These are phyloP conservation scores for Mycosarcoma maydis DNA, from an alignment of 1,284 basidiomycete genomes.

Conservation along the genomic window DNA sequence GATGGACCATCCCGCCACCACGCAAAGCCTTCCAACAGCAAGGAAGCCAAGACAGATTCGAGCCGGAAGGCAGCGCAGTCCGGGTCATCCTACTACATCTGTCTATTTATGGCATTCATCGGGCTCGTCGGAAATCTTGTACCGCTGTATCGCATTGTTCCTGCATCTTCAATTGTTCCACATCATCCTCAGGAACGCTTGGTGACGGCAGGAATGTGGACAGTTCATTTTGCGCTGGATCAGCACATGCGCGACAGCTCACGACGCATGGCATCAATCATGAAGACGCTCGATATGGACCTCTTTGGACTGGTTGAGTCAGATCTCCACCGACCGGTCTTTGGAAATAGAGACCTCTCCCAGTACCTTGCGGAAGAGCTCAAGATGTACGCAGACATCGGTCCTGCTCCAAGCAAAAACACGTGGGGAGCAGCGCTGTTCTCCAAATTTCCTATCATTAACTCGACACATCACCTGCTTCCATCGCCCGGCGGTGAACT, in stretches of 20 bases:
- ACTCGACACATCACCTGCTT: slow-evolving; percentile 86
- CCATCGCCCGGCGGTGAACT: slow-evolving; percentile 84
- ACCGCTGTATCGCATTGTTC: slow-evolving; percentile 70
- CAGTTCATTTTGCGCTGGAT: slow-evolving; percentile 68
- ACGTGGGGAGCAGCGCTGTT: slow-evolving; percentile 75
- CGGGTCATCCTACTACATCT: slow-evolving; percentile 39
- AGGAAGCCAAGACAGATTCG: slow-evolving; percentile 8
- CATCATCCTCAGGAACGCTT: slow-evolving; percentile 76
- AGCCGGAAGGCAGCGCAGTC: background rate
- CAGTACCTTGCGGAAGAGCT: slow-evolving; percentile 71
- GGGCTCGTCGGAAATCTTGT: slow-evolving; percentile 34
- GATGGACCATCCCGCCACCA: too few species aligned
- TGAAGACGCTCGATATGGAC: slow-evolving; percentile 69
- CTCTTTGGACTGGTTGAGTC: slow-evolving; percentile 77
- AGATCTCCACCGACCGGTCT: slow-evolving; percentile 83
- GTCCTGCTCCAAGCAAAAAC: slow-evolving; percentile 86
- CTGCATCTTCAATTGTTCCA: slow-evolving; percentile 73
- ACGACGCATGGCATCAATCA: slow-evolving; percentile 77
- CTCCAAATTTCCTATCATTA: slow-evolving; percentile 82
- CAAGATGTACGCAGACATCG: slow-evolving; percentile 77
- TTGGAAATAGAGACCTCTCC: slow-evolving; percentile 80
- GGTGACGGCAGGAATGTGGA: slow-evolving; percentile 90
- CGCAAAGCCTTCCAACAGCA: too few species aligned
- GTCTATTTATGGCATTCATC: slow-evolving; percentile 40
- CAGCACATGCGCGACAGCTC: slow-evolving; percentile 62